These are phyloP conservation scores for Solanum neorickii DNA, from an alignment of 257 asterid genomes.

Conservation along the genomic window DNA sequence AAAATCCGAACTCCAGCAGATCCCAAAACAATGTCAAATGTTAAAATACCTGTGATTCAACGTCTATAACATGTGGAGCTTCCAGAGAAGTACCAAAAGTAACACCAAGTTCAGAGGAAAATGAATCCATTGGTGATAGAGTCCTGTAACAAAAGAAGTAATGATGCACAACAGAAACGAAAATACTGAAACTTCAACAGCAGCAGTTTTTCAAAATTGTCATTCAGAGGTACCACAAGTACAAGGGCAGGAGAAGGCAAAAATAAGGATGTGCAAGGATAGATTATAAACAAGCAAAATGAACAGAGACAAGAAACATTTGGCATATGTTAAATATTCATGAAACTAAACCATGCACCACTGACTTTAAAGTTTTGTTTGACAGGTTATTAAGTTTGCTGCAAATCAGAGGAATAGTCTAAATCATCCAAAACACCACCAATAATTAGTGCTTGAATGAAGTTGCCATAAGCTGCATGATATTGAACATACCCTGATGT, in stretches of 20 bases:
- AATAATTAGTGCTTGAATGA: neutral
- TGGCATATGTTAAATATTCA: neutral
- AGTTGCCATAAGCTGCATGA: neutral
- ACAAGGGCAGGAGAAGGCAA: neutral
- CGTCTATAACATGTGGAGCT: conserved; percentile 93
- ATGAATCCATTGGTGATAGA: conserved; percentile 75
- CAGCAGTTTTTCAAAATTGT: neutral
- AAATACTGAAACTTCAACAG: neutral
- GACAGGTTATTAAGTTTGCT: neutral
- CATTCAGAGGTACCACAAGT: neutral
- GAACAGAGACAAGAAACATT: neutral
- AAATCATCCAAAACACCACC: neutral
- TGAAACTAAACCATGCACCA: neutral
- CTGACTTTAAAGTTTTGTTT: neutral
- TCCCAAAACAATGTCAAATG: neutral
- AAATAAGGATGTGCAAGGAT: neutral
- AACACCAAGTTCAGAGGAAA: conserved; percentile 93
- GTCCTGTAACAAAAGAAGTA: conserved; percentile 42
- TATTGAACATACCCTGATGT: conserved; percentile 79
- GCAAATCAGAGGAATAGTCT: neutral
- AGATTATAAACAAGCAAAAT: neutral
- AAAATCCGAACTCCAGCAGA: conserved; percentile 1
- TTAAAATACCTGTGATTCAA: conserved; percentile 63
- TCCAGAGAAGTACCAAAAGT: conserved; percentile 84
- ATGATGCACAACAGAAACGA: neutral